Conservation (phyloP, 2,329 filamentous ascomycete genomes). For the Aspergillus tanneri region DNA sequence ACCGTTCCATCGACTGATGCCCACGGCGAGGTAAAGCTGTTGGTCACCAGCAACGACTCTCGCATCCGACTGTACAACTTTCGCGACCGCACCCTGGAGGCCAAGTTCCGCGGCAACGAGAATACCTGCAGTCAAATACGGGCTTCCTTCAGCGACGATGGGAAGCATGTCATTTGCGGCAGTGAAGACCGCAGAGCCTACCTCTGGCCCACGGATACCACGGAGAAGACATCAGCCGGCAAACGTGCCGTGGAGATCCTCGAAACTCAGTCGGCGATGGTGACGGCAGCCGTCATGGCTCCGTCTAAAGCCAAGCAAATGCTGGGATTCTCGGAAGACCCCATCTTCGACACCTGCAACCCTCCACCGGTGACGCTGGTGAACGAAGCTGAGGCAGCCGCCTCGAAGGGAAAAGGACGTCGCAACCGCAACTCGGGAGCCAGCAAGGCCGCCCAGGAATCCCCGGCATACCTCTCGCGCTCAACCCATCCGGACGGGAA, state of each 20-base stretch:
- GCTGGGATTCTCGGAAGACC: conserved; percentile 78
- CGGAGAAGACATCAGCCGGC: conserved; percentile 66
- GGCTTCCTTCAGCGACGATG: conserved; percentile 84
- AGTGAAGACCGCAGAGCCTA: conserved; percentile 90
- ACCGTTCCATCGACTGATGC: conserved; percentile 56
- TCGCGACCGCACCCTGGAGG: conserved; percentile 76
- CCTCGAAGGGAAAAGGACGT: conserved; percentile 21
- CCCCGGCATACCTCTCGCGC: conserved; percentile 73
- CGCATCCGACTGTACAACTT: conserved; percentile 86
- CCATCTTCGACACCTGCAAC: conserved; percentile 95
- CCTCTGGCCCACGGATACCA: conserved; percentile 72
- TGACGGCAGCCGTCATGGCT: conserved; percentile 85
- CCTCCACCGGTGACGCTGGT: conserved; percentile 83
- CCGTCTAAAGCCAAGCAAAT: conserved; percentile 74
- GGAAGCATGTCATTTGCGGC: conserved; percentile 81
- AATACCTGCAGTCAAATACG: conserved; percentile 89
- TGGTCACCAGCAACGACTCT: conserved; percentile 94
- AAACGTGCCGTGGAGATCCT: conserved; percentile 85
- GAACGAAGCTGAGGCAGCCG: conserved; percentile 51
- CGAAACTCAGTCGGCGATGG: conserved; percentile 83
- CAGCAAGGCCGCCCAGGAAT: conserved; percentile 59
- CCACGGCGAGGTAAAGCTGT: conserved; percentile 71
- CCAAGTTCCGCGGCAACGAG: conserved; percentile 88
- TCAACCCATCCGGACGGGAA: conserved; percentile 76
- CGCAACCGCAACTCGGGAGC: conserved; percentile 29